Conservation (phyloP, 257 asterid species). For the Scutellaria galericulata region DNA sequence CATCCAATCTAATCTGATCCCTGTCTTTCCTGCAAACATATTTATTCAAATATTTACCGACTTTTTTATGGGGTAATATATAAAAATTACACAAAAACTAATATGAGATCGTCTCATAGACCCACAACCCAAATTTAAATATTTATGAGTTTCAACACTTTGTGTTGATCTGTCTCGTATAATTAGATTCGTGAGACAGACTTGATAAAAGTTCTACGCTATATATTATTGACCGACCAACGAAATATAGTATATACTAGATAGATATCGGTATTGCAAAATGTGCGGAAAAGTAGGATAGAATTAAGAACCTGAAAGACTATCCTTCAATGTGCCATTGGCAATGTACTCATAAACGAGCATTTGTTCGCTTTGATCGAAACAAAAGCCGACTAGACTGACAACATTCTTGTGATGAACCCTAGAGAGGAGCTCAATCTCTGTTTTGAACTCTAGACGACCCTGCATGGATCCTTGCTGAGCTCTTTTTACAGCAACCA, state of each 20-base stretch:
- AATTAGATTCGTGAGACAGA: too few species aligned
- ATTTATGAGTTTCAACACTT: too few species aligned
- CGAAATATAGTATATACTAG: too few species aligned
- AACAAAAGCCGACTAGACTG: constrained; percentile 72
- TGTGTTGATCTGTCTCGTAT: too few species aligned
- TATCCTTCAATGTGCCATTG: constrained; percentile 79
- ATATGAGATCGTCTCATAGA: too few species aligned
- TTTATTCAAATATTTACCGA: neutral
- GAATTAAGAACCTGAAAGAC: constrained; percentile 68
- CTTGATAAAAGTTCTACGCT: too few species aligned
- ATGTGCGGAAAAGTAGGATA: neutral
- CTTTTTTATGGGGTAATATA: too few species aligned
- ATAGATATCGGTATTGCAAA: neutral
- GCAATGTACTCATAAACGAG: constrained; percentile 75
- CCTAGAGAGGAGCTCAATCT: constrained; percentile 93
- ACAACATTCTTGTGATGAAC: constrained; percentile 98
- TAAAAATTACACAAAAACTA: too few species aligned
- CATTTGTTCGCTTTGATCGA: constrained; percentile 83
- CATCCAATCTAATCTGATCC: constrained; percentile 87
- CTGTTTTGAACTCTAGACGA: constrained; percentile 81
- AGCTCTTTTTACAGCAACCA: constrained; percentile 84
- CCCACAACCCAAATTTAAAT: too few species aligned
- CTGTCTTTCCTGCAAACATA: constrained; percentile 60
- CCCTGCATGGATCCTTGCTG: constrained; percentile 85
- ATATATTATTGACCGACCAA: too few species aligned